Percentiles rank a stretch among this genome's conserved stretches.
These are phyloP conservation scores for Cladosporium cucumerinum DNA, from an alignment of 2,329 filamentous ascomycete species.

Conservation along the genomic window DNA sequence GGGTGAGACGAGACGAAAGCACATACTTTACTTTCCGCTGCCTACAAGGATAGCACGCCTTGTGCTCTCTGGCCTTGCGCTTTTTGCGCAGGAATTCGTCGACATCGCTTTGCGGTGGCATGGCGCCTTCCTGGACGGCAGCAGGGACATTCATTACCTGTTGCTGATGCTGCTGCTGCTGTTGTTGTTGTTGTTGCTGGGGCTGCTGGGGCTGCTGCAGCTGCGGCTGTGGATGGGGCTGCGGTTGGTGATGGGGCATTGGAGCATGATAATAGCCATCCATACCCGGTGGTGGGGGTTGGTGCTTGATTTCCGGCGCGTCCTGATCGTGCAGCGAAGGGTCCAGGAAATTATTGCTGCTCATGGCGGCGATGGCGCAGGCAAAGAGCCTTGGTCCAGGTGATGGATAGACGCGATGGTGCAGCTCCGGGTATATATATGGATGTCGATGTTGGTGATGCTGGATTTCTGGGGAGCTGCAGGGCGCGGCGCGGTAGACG, in stretches of 20 bases:
- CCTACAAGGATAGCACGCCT: conserved; percentile 51
- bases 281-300: conserved; percentile 5
- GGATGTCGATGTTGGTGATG: neutral
- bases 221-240: conserved; percentile 16
- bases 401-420: conserved; percentile 1
- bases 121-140: conserved; percentile 17
- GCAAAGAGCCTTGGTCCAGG: conserved; percentile 28
- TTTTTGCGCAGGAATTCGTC: conserved; percentile 50
- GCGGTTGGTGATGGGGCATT: conserved; percentile 10
- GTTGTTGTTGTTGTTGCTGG: conserved; percentile 13
- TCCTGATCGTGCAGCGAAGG: conserved; percentile 16
- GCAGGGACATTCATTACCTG: conserved; percentile 14
- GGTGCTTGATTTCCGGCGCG: conserved; percentile 1
- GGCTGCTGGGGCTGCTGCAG: neutral
- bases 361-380: conserved; percentile 1
- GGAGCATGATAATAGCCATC: conserved; percentile 12
- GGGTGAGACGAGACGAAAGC: neutral
- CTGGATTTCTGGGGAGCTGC: neutral
- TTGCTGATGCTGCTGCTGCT: conserved; percentile 12
- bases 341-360: conserved; percentile 16
- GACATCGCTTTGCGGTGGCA: conserved; percentile 43
- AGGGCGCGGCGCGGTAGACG: neutral
- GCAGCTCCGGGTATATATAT: neutral
- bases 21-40: conserved; percentile 39
- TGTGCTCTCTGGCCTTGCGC: conserved; percentile 51